Base-by-base conservation (phyloP, 1,284 basidiomycete genomes). In the Irpex rosettiformis region DNA sequence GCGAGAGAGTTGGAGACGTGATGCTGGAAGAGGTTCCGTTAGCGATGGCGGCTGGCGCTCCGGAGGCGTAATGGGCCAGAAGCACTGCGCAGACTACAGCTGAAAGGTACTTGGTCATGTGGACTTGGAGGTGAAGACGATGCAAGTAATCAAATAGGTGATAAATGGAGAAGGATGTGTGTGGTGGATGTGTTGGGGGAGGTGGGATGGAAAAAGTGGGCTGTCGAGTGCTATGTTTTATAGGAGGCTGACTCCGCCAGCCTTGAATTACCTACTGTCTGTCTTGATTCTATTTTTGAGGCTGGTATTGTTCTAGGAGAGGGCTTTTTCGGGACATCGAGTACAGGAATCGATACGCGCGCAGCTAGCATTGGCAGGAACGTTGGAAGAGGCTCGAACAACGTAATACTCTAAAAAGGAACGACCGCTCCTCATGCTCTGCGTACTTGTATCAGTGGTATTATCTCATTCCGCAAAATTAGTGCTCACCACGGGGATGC, bases 71-170 rank as follows among this genome's bases (percentile, higher is more conserved):
- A 25, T 54, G 24, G 7, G 57, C 60, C 18, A 61, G 53, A 22
- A 56, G 22, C 25, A 61, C 48, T 4, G 60, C 60, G 57, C 56
- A 58, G 27, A 56, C 13, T n/a, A 61, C 47, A 11, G 57, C 21
- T 6, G 48, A 37, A 18, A 47, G 40, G 49, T 55, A 54, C 27
- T 58, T 47, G 21, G 43, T 16, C 43, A 47, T 47, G 43, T 7
- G 13, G 22, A 47, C n/a, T 47, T 10, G 33, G 22, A 24, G 6
- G 43, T 47, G 33, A 8, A 37, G 33, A 37, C 16, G 33, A 8
- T 4, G 18, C n/a, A 47, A 8, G 18, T 18, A 47, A 24, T 18
- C n/a, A 24, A 4, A 18, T 47, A 24, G 43, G n/a, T n/a, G n/a
- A n/a, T n/a, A n/a, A n/a, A n/a, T n/a, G 43, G 6, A 21, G n/a